Base-by-base conservation (phyloP, 225 moss, liverwort and hornwort genomes). In the Neckera pumila region DNA sequence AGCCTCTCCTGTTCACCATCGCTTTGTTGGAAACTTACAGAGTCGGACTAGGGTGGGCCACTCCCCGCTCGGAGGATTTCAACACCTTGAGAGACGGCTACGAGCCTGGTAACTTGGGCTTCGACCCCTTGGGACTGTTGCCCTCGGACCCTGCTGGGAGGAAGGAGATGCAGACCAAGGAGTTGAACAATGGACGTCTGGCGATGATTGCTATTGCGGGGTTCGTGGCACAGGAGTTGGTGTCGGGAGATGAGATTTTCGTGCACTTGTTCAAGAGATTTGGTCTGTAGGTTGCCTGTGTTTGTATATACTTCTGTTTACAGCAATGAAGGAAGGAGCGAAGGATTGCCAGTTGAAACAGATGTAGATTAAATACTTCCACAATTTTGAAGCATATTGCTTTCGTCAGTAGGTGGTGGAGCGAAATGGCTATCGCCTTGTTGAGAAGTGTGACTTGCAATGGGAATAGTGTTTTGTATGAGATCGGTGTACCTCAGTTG, bases 171-270 rank as follows among this genome's bases (percentile, higher is more conserved):
- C 94, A 96, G 73, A 77, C 82, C 11, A 96, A 96, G 91, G 96
- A 96, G 88, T 31, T 96, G 13, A 96, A 96, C 89, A 96, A 96
- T 15, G 96, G 96, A 1, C 96, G 96, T 53, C 89, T 96, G 19
- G 96, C 95, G 38, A 96, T 96, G 96, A 96, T 96, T 36, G 95
- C 94, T 30, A 95, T 96, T 54, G 95, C 95, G 3, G 95, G 89
- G 3, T 96, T 96, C 34, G 95, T 96, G 17, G 96, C 86, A 0
- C 96, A 96, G 43, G 96, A 96, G 85, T 78, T 96, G 20, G 94
- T 95, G 20, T 93, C 93, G 2, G 95, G 94, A 54, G 89, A 95
- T 53, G 90, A 95, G 11, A 91, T 96, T 33, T 94, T 96, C 25
- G 92, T 27, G 73, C 95, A 95, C 14, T 31, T 76, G 71, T 91